Conservation (phyloP, 208 protist species). For the Trichomonas vaginalis region DNA sequence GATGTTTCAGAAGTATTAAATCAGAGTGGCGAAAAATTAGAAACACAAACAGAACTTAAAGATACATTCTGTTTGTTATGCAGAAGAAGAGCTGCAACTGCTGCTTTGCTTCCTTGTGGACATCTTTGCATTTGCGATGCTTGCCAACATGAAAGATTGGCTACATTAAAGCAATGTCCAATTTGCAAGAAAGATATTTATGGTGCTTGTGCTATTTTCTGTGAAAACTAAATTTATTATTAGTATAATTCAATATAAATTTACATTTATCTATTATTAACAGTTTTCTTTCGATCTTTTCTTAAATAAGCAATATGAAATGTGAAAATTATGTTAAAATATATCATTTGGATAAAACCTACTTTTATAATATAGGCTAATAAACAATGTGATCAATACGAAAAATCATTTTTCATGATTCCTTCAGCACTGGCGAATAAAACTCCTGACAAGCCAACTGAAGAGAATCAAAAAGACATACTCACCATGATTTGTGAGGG, state of each 20-base stretch:
- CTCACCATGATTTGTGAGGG: background rate
- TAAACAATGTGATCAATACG: no score
- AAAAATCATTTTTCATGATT: no score
- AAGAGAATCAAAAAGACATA: background rate
- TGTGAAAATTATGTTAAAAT: no score
- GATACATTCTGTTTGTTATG: background rate
- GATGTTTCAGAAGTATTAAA: background rate
- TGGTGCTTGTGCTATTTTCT: background rate
- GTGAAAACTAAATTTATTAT: background rate
- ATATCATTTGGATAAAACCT: no score
- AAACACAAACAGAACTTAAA: background rate
- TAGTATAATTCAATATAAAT: background rate
- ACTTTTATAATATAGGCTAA: no score
- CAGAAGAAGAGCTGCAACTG: background rate
- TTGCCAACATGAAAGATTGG: background rate
- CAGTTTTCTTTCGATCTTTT: background rate
- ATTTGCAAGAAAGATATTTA: background rate
- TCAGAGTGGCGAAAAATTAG: background rate
- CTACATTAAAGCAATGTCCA: background rate
- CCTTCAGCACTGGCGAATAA: no score
- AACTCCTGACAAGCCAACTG: no score
- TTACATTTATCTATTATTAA: background rate
- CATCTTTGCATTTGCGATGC: background rate
- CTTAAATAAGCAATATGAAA: background rate
- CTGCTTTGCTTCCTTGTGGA: background rate